Base-by-base conservation (phyloP, 306 rosid species). In the Cucurbita pepo region DNA sequence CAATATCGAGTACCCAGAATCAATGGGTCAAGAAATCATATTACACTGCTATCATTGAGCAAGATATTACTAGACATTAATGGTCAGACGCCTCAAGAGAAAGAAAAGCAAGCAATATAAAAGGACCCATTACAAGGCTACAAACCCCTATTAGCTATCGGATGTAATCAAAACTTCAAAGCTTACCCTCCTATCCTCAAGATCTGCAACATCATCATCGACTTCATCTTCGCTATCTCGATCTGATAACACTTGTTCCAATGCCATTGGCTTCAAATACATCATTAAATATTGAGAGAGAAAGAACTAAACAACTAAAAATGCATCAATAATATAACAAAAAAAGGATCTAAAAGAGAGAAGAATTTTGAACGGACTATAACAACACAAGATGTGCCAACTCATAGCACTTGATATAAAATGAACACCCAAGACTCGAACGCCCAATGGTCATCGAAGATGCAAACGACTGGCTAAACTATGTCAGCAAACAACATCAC, bases 151-250 rank as follows among this genome's bases (percentile, higher is more conserved):
- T 64, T 41, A 44, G 71, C 21, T 45, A 21, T 67, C 56, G n/a
- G 40, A 13, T 44, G 18, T 47, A 61, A 74, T 65, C 21, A 73
- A 56, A 62, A 54, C 47, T 69, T 16, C 22, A 15, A 37, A 66
- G 1, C 80, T 75, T 88, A 95, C 99, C 89, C 81, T 78, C 74
- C 81, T 84, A 56, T 88, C 90, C 80, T 91, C 95, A 64, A 89
- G 69, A 59, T 85, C 90, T 59, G 79, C 83, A 79, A 84, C 92
- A 30, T 85, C 91, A 44, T 89, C 89, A 62, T 95, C 96, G 43
- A 85, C 86, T 83, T 95, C 99, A 85, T 83, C 87, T 83, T 95
- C 99, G 74, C 96, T 95, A 71, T 91, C 97, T 74, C 80, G 74
- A 48, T 83, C 89, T 11, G 87, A 61, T 72, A 83, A 76, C 63